A percentile compares a stretch with the other conserved stretches of the same genome.
Evolutionary conservation across 2,329 filamentous ascomycete genomes (phyloP).

Genomic region (Colletotrichum musae): DNA sequence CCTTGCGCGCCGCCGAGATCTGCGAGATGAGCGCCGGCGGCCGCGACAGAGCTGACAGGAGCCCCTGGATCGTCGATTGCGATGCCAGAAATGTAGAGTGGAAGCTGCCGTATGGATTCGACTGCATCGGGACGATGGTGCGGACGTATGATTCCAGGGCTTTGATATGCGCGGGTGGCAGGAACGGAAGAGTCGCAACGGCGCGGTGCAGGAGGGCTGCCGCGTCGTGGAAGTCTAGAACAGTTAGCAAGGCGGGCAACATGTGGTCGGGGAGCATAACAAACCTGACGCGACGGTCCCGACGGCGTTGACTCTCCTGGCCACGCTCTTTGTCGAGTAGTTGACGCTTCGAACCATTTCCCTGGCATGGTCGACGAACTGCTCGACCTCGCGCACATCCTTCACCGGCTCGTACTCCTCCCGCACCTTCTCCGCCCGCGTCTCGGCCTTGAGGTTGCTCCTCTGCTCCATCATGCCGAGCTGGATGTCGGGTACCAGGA

Average conservation of each 20-base stretch:
- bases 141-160: conserved; percentile 82
- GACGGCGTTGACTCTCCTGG: conserved; percentile 83
- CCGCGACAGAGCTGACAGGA: conserved; percentile 83
- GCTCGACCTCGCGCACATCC: conserved; percentile 89
- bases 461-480: conserved; percentile 91
- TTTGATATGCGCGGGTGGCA: conserved; percentile 76
- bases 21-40: conserved; percentile 83
- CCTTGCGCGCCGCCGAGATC: conserved; percentile 81
- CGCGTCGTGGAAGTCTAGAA: conserved; percentile 77
- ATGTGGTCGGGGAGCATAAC: conserved; percentile 40
- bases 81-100: conserved; percentile 84
- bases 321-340: conserved; percentile 84
- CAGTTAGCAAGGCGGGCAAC: background rate
- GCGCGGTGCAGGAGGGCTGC: conserved; percentile 68
- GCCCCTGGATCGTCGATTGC: conserved; percentile 86
- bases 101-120: conserved; percentile 80
- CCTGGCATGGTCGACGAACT: conserved; percentile 91
- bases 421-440: conserved; percentile 84
- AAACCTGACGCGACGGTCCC: conserved; percentile 75
- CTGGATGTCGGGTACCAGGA: conserved; percentile 94
- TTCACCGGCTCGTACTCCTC: conserved; percentile 91
- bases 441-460: conserved; percentile 87
- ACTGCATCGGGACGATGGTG: conserved; percentile 76
- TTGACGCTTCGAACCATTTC: conserved; percentile 91
- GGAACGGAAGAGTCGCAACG: conserved; percentile 72